Evolutionary conservation across 2,329 filamentous ascomycete genomes (phyloP).

Genomic region (Aspergillus sp.): DNA sequence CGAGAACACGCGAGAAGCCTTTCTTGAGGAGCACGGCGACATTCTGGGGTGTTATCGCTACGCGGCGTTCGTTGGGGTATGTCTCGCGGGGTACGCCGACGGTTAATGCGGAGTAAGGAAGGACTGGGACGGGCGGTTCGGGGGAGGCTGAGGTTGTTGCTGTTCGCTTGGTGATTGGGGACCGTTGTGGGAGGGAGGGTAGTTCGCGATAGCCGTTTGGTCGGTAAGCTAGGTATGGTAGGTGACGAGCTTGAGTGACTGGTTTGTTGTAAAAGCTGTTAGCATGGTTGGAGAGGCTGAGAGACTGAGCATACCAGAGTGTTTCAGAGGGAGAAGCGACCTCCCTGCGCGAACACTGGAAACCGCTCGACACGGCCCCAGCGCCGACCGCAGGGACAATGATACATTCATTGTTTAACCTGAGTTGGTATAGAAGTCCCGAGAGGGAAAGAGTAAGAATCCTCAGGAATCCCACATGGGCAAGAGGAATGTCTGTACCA

Average conservation of each 20-base stretch:
- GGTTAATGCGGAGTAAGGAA: slow-evolving; percentile 66
- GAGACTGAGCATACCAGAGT: slow-evolving; percentile 11
- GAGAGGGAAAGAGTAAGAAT: too few relatives aligned
- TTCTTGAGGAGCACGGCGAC: slow-evolving; percentile 79
- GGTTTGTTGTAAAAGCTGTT: not conserved
- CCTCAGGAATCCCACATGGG: too few relatives aligned
- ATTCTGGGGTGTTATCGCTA: slow-evolving; percentile 81
- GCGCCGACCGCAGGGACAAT: slow-evolving; percentile 19
- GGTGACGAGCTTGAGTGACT: slow-evolving; percentile 15
- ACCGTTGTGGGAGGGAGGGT: slow-evolving; percentile 8
- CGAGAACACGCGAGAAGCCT: slow-evolving; percentile 69
- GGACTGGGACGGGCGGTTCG: slow-evolving; percentile 15
- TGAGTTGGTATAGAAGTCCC: not conserved
- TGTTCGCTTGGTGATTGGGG: slow-evolving; percentile 12
- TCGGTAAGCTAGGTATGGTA: slow-evolving; percentile 6
- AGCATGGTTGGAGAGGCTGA: not conserved
- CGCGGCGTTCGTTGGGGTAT: slow-evolving; percentile 73
- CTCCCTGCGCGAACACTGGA: slow-evolving; percentile 17
- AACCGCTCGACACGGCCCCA: slow-evolving; percentile 20
- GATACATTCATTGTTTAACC: slow-evolving; percentile 19
- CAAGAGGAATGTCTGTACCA: not conserved
- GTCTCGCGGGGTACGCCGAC: slow-evolving; percentile 77
- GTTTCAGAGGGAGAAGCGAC: slow-evolving; percentile 8
- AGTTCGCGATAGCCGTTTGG: slow-evolving; percentile 2
- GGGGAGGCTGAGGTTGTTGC: slow-evolving; percentile 16